phyloP scores from a whole-genome alignment of 495 filamentous ascomycete species.

The Clavariopsis aquatica region DNA sequence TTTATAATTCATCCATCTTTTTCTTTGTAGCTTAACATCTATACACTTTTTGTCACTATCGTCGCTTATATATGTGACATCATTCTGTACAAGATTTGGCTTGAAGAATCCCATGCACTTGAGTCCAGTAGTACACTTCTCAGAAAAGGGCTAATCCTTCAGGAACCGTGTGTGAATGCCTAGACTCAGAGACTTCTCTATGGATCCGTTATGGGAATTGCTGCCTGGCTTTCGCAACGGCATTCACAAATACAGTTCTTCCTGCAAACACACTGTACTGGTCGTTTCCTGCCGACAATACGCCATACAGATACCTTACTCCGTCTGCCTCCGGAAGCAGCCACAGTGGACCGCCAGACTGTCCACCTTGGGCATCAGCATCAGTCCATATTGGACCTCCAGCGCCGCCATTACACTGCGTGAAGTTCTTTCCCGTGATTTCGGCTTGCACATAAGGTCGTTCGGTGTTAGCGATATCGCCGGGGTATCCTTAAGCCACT shows the following conservation, averaged over 20 bases:
- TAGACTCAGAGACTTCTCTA: too few relatives aligned
- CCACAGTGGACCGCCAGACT: constrained; percentile 9
- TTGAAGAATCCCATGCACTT: too few relatives aligned
- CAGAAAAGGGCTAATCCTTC: too few relatives aligned
- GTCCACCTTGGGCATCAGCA: not conserved
- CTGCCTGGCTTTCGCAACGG: not conserved
- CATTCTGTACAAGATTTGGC: too few relatives aligned
- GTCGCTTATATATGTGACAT: too few relatives aligned
- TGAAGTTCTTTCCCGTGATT: not conserved
- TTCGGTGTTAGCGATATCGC: constrained; percentile 3
- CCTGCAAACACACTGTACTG: not conserved
- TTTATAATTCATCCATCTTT: too few relatives aligned
- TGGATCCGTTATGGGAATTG: not conserved
- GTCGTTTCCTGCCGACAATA: not conserved
- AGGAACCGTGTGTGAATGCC: too few relatives aligned
- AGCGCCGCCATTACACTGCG: not conserved
- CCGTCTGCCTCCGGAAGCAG: constrained; percentile 7
- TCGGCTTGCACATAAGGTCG: constrained; percentile 4
- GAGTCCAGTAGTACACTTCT: too few relatives aligned
- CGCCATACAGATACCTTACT: constrained; percentile 9
- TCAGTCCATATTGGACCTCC: constrained; percentile 3
- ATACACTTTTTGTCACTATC: too few relatives aligned
- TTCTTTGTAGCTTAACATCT: too few relatives aligned
- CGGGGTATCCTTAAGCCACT: constrained; percentile 1
- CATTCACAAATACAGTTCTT: not conserved